Base-by-base conservation (phyloP, 768 basidiomycete species). In the Artomyces pyxidatus region DNA sequence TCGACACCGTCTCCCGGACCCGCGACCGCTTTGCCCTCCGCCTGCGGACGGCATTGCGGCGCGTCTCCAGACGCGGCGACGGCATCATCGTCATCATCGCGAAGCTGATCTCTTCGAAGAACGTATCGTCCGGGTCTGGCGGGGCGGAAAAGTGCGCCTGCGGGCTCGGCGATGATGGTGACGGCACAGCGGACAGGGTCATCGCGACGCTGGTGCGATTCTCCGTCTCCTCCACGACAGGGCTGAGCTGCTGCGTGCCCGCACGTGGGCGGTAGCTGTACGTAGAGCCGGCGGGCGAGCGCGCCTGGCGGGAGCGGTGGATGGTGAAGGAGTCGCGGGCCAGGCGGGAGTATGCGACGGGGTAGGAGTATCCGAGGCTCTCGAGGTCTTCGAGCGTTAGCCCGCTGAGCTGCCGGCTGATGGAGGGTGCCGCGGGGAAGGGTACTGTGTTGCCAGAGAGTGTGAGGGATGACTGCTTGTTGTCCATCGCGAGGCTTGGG, bases 191-290 rank as follows among this genome's bases (percentile, higher is more conserved):
- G n/a, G n/a, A n/a, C n/a, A n/a, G n/a, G n/a, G n/a, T n/a, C n/a
- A n/a, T n/a, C n/a, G n/a, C n/a, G n/a, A n/a, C n/a, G n/a, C n/a
- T n/a, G n/a, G 50, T 11, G 47, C 52, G 37, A 50, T 47, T 14
- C 25, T 55, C 56, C 14, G 16, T 51, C 47, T 56, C 56, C 44
- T 57, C 56, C 3, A 16, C 56, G 19, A 57, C 56, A 11, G 56
- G 56, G 19, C 56, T 57, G 30, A 57, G 54, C 48, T 57, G 53
- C 8, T 55, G 47, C 6, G 47, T 3, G 16, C 19, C 48, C 37
- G 50, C 37, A 23, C 50, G 56, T 21, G 37, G 28, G n/a, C 56
- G 56, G 22, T 40, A 14, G 30, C 53, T 55, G 14, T 54, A 54
- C 37, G 55, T 37, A 6, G 56, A 57, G 19, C 54, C 45, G 1